Evolutionary conservation across 2,329 filamentous ascomycete genomes (phyloP).

Genomic region (Periconia sp.): DNA sequence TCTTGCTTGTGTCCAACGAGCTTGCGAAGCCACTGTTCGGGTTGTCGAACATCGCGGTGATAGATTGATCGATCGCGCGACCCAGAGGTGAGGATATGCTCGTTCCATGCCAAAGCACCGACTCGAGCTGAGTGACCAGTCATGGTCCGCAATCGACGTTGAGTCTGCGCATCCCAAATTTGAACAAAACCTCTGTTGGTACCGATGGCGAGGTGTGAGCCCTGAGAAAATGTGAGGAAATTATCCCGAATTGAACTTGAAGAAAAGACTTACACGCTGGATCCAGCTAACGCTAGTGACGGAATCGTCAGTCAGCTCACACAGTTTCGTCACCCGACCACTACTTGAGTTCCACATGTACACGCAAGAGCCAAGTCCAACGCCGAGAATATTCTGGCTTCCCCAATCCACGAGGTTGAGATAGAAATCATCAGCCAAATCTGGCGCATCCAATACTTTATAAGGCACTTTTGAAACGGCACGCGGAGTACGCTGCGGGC

Average conservation of each 20-base stretch:
- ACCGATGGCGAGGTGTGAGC: conserved; percentile 92
- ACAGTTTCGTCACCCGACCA: conserved; percentile 89
- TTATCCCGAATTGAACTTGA: not conserved
- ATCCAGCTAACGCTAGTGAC: conserved; percentile 99
- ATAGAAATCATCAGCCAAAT: conserved; percentile 96
- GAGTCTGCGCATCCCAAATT: conserved; percentile 93
- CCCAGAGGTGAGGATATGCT: conserved; percentile 93
- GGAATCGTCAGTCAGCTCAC: conserved; percentile 87
- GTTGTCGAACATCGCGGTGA: conserved; percentile 90
- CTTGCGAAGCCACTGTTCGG: conserved; percentile 85
- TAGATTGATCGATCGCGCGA: conserved; percentile 92
- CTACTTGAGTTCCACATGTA: conserved; percentile 98
- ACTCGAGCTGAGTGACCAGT: conserved; percentile 93
- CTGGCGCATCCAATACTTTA: conserved; percentile 95
- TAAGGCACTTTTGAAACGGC: conserved; percentile 95
- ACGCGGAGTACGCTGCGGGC: conserved; percentile 82
- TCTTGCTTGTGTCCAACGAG: conserved; percentile 96
- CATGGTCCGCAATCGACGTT: conserved; percentile 88
- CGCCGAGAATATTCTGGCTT: conserved; percentile 88
- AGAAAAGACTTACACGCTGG: conserved; percentile 63
- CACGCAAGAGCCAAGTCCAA: conserved; percentile 88
- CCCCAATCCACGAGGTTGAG: conserved; percentile 98
- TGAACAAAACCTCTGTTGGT: conserved; percentile 93
- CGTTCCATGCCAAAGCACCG: conserved; percentile 94
- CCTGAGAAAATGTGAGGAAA: conserved; percentile 47